A percentile compares a stretch with the other conserved stretches of the same genome.
Evolutionary conservation across 1,284 basidiomycete genomes (phyloP).

Genomic region (Hymenochaete sp.): DNA sequence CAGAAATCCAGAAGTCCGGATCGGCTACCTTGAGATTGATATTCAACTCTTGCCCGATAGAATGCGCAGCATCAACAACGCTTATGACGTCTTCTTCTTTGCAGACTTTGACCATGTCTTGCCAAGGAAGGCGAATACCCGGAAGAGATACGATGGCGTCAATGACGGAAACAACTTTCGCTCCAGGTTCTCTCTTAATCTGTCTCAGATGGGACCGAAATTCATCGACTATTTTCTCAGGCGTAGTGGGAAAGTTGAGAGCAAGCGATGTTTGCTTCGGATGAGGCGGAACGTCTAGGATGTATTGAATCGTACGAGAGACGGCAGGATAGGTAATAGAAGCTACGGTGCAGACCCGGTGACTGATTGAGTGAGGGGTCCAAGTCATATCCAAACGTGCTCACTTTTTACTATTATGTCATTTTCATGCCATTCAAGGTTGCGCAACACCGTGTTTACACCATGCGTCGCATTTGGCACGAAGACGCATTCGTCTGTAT

Average conservation of each 20-base stretch:
- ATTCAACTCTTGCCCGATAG: slow-evolving; percentile 40
- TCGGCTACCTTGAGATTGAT: slow-evolving; percentile 50
- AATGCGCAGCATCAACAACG: slow-evolving; percentile 80
- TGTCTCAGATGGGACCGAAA: slow-evolving; percentile 40
- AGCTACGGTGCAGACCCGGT: slow-evolving; percentile 30
- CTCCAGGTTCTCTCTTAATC: slow-evolving; percentile 24
- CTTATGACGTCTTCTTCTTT: slow-evolving; percentile 59
- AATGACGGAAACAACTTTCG: slow-evolving; percentile 62
- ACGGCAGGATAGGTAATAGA: slow-evolving; percentile 64
- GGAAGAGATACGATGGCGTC: slow-evolving; percentile 70
- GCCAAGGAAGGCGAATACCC: slow-evolving; percentile 72
- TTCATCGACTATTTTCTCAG: slow-evolving; percentile 44
- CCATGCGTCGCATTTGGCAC: slow-evolving; percentile 61
- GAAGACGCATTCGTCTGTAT: slow-evolving; percentile 56
- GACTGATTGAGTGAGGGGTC: background rate
- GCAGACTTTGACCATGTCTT: slow-evolving; percentile 63
- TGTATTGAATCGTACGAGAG: slow-evolving; percentile 44
- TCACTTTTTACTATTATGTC: slow-evolving; percentile 43
- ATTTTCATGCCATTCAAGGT: slow-evolving; percentile 46
- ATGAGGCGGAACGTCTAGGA: slow-evolving; percentile 49
- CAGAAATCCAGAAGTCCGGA: slow-evolving; percentile 78
- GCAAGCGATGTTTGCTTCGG: slow-evolving; percentile 43
- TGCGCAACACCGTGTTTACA: slow-evolving; percentile 56
- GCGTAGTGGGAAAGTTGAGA: slow-evolving; percentile 58
- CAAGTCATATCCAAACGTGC: slow-evolving; percentile 15